Evolutionary conservation across 2,329 filamentous ascomycete species (phyloP), one percentile per base, ranked within the genome.

Genomic region (Arthrobotrys musiformis): DNA sequence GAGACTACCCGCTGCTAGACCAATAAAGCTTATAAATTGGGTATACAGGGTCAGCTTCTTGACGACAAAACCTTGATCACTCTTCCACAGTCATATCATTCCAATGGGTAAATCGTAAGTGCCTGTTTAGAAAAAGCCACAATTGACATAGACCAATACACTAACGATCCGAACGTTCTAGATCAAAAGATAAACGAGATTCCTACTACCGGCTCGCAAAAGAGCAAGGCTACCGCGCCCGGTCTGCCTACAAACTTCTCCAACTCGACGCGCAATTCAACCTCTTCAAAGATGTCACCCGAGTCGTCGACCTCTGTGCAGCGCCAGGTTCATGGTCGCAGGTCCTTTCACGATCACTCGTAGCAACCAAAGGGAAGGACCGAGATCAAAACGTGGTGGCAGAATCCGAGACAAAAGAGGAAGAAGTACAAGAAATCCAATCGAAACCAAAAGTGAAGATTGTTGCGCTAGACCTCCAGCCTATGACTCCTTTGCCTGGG

Each of bases 271-370:
- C 88, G 90, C 93, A 97, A 85, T 99, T 98, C 85, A 92, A 97
- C 82, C 88, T 99, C 9, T 97, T 99, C 83, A 89, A 92, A 62
- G 60, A 91, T 81, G 94, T 98, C 56, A 94, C 93, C 1, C 89
- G 95, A 37, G 95, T 99, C 0, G 94, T 99, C 15, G 95, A 99
- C 83, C 87, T 99, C 19, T 99, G 95, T 82, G 95, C 95, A 33
- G 95, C 95, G 0, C 95, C 95, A 0, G 95, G 95, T 28, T 97
- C 93, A 82, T 99, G 95, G 95, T 97, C 93, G 56, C 95, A 99
- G 84, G 95, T 99, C 0, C 88, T 99, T 13, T 98, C 94, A 11
- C 89, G 95, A 19, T 92, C 97, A 0, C 85, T 99, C 70, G 97
- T 98, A 26, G 75, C n/a, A n/a, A n/a, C 79, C 4, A 79, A 82